Conservation (phyloP, 768 basidiomycete species). For the Lactarius vividus region DNA sequence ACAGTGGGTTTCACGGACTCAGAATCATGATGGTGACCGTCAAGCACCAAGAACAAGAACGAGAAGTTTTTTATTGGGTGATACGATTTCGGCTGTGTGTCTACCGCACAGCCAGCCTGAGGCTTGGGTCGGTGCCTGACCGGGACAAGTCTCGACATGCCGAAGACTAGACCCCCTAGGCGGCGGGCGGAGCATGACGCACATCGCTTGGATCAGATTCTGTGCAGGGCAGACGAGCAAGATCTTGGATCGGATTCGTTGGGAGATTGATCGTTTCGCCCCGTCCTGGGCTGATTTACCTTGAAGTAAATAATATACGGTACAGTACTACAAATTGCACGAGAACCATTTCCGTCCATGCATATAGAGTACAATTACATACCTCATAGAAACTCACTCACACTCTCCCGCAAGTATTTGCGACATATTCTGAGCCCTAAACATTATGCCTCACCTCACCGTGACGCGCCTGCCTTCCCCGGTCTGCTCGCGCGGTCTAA, state of each 20-base stretch:
- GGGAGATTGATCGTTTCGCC: no score
- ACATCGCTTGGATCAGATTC: no score
- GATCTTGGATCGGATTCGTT: background rate
- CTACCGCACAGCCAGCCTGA: no score
- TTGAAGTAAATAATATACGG: background rate
- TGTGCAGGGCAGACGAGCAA: background rate
- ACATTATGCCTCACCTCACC: background rate
- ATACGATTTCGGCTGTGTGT: no score
- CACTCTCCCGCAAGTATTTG: background rate
- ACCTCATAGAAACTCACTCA: background rate
- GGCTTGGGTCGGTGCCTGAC: no score
- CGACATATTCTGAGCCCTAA: background rate
- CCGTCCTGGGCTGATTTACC: background rate
- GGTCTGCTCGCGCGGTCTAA: constrained; percentile 45
- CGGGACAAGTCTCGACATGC: no score
- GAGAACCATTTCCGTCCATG: background rate
- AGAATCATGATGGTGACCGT: no score
- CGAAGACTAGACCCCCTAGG: no score
- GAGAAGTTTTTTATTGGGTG: no score
- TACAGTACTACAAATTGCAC: background rate
- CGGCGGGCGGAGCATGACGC: no score
- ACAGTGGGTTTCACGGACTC: no score
- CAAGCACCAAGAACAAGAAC: no score
- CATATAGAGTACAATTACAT: background rate
- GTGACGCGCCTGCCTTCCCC: background rate